Percentiles rank a stretch among this genome's conserved stretches.
phyloP scores from a whole-genome alignment of 2,329 filamentous ascomycete species.

The Helicocarpus griseus region DNA sequence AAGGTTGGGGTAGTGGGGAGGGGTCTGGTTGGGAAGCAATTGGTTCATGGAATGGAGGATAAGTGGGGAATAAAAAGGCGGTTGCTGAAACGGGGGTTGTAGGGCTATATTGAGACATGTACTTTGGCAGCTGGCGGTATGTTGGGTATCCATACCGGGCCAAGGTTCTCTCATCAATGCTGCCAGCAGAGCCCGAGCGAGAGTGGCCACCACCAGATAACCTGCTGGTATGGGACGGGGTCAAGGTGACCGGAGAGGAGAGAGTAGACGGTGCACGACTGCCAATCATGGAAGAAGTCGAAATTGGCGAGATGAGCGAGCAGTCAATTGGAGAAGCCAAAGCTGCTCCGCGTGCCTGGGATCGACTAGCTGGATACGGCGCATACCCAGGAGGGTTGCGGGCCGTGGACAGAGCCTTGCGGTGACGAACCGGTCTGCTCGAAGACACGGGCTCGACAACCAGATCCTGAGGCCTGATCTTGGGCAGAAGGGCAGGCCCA shows the following conservation, averaged over 20 bases:
- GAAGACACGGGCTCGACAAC: constrained; percentile 52
- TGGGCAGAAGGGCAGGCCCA: constrained; percentile 65
- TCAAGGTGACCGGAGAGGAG: constrained; percentile 54
- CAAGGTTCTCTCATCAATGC: constrained; percentile 56
- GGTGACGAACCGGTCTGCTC: constrained; percentile 46
- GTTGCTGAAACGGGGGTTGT: constrained; percentile 30
- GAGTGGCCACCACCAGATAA: constrained; percentile 32
- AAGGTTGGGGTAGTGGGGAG: constrained; percentile 26
- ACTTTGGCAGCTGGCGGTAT: constrained; percentile 63
- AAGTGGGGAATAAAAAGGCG: constrained; percentile 29
- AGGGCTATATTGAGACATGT: constrained; percentile 36
- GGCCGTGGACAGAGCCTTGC: constrained; percentile 44
- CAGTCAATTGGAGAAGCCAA: constrained; percentile 38
- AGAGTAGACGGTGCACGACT: constrained; percentile 37
- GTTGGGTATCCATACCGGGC: constrained; percentile 73
- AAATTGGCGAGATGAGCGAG: constrained; percentile 36
- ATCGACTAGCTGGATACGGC: constrained; percentile 39
- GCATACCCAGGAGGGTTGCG: constrained; percentile 41
- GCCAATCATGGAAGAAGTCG: constrained; percentile 25
- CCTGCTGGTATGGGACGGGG: constrained; percentile 33
- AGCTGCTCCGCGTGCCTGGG: constrained; percentile 36
- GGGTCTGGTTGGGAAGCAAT: constrained; percentile 18
- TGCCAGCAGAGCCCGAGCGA: constrained; percentile 57
- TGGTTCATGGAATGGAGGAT: constrained; percentile 17
- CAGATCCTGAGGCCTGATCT: constrained; percentile 79